Conservation (phyloP, 805 yeast species). For the Tetrapisispora nanseiensis region DNA sequence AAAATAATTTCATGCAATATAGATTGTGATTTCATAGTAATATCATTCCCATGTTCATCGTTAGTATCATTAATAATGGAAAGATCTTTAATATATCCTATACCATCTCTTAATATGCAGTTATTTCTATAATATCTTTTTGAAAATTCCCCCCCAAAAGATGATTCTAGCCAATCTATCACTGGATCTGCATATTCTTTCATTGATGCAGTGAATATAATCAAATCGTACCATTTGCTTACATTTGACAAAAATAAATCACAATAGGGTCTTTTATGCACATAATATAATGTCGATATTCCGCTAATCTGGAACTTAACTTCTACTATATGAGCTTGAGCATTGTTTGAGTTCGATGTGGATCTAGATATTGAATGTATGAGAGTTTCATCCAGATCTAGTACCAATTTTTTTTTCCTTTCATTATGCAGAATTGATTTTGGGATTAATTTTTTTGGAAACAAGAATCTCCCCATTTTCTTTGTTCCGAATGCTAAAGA, state of each 20-base stretch:
- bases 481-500: constrained; percentile 24
- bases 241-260: constrained; percentile 74
- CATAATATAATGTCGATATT: constrained; percentile 74
- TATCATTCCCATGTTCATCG: neutral
- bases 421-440: constrained; percentile 25
- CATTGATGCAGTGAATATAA: constrained; percentile 90
- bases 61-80: constrained; percentile 7
- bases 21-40: neutral
- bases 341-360: constrained; percentile 20
- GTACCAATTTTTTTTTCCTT: constrained; percentile 53
- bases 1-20: constrained; percentile 47
- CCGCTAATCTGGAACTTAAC: constrained; percentile 50
- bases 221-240: constrained; percentile 77
- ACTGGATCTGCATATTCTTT: constrained; percentile 96
- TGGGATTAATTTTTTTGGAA: constrained; percentile 36
- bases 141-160: constrained; percentile 41
- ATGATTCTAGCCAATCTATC: constrained; percentile 75
- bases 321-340: constrained; percentile 65
- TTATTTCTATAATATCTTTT: constrained; percentile 68
- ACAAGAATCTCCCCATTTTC: constrained; percentile 33
- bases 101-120: constrained; percentile 68
- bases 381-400: constrained; percentile 89
- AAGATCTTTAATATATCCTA: constrained; percentile 79
- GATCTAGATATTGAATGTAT: constrained; percentile 81
- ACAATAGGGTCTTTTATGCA: constrained; percentile 86